Base-by-base conservation (phyloP, 192 early-diverging fungal species). In the Backusella circina region DNA sequence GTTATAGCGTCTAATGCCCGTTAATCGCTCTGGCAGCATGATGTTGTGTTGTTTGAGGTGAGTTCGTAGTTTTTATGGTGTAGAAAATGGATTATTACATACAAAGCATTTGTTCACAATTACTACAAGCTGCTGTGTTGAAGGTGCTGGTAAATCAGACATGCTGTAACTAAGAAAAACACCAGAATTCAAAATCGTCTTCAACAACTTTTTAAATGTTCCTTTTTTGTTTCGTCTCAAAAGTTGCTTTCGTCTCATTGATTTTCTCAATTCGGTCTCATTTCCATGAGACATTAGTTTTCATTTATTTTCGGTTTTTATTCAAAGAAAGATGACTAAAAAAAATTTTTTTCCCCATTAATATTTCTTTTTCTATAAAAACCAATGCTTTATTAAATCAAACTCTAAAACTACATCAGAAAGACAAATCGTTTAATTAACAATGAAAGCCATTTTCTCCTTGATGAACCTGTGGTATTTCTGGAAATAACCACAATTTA, bases 1-100 rank as follows among this genome's bases (percentile, higher is more conserved):
- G 38, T 70, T 70, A 35, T 70, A 35, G 13, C 39, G 68, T 44
- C 68, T 15, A 70, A 30, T 30, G 30, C 35, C 35, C 39, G 39
- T 41, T 70, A 15, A 36, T 70, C 68, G 30, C 68, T 70, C 68
- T 70, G 68, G 68, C 16, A 67, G 5, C 18, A 30, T 67, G 28
- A 67, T 35, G 65, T 28, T 18, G 26, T 57, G 54, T 57, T 57
- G 54, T 28, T 57, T 57, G 54, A 67, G 30, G 26, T 57, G 54
- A 57, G 26, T 57, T 28, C 54, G 18, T 26, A 57, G 54, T 28
- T 57, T 57, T 57, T 57, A 21, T 4, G 54, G 54, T 57, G 18
- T n/a, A 57, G 26, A n/a, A 57, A 57, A 57, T 57, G 21, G 18
- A 9, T 57, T 57, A 28, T 57, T 28, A 57, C 54, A 57, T n/a